A percentile compares a stretch with the other conserved stretches of the same genome.
Evolutionary conservation across 257 asterid species (phyloP).

Genomic region (Nicotiana undulata): DNA sequence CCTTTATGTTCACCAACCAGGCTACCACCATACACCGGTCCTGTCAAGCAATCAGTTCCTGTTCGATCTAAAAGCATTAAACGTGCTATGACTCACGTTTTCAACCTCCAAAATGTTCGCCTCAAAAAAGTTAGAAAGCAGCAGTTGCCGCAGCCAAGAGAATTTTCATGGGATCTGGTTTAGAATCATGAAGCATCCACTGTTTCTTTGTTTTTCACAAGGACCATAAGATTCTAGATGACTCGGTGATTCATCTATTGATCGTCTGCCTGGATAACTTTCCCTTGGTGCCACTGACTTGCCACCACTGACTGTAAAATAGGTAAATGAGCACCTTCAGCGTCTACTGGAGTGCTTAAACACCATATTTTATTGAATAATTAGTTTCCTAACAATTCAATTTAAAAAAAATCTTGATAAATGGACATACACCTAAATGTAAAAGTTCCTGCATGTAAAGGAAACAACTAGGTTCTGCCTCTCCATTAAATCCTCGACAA

Average conservation of each 20-base stretch:
- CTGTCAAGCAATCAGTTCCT: background rate
- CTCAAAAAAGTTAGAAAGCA: background rate
- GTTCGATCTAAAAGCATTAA: background rate
- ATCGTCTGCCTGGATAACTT: background rate
- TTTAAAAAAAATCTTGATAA: background rate
- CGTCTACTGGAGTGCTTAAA: background rate
- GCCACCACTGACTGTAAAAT: background rate
- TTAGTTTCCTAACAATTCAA: background rate
- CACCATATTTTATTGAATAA: background rate
- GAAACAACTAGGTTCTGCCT: background rate
- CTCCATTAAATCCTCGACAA: background rate
- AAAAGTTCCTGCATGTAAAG: background rate
- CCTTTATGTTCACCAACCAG: background rate
- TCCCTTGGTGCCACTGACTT: background rate
- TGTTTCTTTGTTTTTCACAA: background rate
- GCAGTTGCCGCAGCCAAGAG: background rate
- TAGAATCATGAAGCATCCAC: background rate
- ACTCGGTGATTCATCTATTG: background rate
- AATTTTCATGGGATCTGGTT: background rate
- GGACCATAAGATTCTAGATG: background rate
- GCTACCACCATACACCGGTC: background rate
- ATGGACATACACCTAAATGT: background rate
- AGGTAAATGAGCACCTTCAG: background rate
- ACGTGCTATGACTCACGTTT: background rate
- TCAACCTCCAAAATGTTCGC: background rate